Evolutionary conservation across 148 eudicot genomes (phyloP), one percentile per base, ranked within the genome.

Genomic region (Polygonum aviculare): DNA sequence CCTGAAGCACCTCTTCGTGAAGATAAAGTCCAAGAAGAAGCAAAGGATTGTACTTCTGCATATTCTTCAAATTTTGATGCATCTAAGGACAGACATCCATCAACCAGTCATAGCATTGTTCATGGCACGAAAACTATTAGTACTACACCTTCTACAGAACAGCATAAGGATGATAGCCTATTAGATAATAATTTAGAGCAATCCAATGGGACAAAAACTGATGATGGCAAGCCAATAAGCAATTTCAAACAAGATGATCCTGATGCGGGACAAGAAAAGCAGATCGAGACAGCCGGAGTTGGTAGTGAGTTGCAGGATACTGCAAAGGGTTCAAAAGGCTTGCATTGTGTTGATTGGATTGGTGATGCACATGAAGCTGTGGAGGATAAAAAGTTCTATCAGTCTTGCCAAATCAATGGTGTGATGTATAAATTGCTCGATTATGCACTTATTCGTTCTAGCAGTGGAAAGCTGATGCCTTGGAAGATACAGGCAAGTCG

Each of bases 351-450:
- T 79, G 88, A 88, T 57, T 96, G 98, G 98, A 78, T 84, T 83
- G 94, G 99, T 77, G 94, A 90, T 19, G 73, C 71, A 74, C 76
- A 83, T 78, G 69, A 81, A 71, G 85, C 80, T 70, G 82, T 82
- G 67, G 94, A 85, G 73, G 85, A 84, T 47, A 96, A 85, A 80
- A 85, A 86, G 52, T 86, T 81, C 82, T 96, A 90, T 67, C 82
- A 80, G 40, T 93, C 99, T 50, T 96, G 94, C 81, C 79, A 89
- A 81, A 76, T 91, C 72, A 88, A 84, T 77, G 98, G 92, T 73
- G 82, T 80, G 65, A 78, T 86, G 35, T 91, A 91, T 77, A 83
- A 86, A 81, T 80, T 87, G 77, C 82, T 80, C 71, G 90, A 93
- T 79, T 85, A 89, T 89, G 94, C 84, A 71, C 88, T 91, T 79